These are phyloP conservation scores for Hypoxylon sp. DNA, from an alignment of 2,329 filamentous ascomycete genomes.

Conservation along the genomic window DNA sequence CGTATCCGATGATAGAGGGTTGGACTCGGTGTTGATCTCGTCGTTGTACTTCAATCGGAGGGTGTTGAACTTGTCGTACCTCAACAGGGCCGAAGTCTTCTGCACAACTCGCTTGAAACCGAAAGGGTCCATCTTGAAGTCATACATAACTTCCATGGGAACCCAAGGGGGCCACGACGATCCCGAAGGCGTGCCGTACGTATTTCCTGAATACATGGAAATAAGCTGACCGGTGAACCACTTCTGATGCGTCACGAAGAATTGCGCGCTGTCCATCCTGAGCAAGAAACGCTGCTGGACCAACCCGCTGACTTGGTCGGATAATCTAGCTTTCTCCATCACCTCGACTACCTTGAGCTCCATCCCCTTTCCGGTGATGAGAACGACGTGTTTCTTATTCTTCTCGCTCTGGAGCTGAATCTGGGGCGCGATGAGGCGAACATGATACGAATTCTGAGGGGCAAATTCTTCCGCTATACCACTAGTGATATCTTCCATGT, in stretches of 20 bases:
- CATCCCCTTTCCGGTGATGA: constrained; percentile 98
- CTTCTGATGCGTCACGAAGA: constrained; percentile 95
- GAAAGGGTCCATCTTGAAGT: constrained; percentile 91
- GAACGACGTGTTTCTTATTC: constrained; percentile 93
- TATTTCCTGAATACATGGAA: constrained; percentile 92
- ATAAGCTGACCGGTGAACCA: constrained; percentile 85
- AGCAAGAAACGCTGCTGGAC: constrained; percentile 94
- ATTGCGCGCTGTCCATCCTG: constrained; percentile 97
- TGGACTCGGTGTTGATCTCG: constrained; percentile 75
- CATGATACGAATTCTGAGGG: constrained; percentile 91
- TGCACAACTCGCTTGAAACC: constrained; percentile 98
- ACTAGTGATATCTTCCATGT: constrained; percentile 70
- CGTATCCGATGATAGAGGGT: constrained; percentile 60
- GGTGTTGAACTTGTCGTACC: constrained; percentile 98
- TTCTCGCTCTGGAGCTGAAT: constrained; percentile 99
- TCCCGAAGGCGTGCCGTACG: constrained; percentile 84
- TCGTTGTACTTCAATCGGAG: constrained; percentile 97
- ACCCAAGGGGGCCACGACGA: constrained; percentile 98
- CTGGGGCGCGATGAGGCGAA: constrained; percentile 94
- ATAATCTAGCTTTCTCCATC: constrained; percentile 94
- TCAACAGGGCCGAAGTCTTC: constrained; percentile 91
- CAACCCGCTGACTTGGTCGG: constrained; percentile 90
- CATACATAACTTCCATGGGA: constrained; percentile 97
- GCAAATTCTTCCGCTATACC: constrained; percentile 89
- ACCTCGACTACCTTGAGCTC: constrained; percentile 97